These are phyloP conservation scores for Aspergillus amoenus DNA, from an alignment of 2,329 filamentous ascomycete genomes.

Conservation along the genomic window DNA sequence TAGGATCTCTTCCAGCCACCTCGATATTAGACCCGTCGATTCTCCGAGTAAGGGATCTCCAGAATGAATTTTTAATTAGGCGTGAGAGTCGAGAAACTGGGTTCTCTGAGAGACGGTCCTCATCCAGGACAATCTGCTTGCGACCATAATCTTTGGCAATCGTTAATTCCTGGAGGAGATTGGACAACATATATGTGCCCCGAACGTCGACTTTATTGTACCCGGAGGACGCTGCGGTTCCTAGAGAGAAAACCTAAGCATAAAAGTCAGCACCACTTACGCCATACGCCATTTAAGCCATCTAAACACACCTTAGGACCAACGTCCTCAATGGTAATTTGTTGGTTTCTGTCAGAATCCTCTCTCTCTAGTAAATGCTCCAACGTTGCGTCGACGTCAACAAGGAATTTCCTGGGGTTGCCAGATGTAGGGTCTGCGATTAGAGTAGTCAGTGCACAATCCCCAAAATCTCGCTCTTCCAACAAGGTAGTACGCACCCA, in stretches of 20 bases:
- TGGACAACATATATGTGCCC: conserved; percentile 96
- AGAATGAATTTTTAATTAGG: conserved; percentile 86
- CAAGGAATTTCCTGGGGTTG: conserved; percentile 74
- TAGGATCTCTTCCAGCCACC: conserved; percentile 82
- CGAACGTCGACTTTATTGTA: conserved; percentile 86
- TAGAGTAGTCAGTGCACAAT: conserved; percentile 14
- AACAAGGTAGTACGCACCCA: conserved; percentile 35
- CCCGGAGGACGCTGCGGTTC: conserved; percentile 81
- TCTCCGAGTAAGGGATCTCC: conserved; percentile 83
- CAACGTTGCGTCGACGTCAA: conserved; percentile 82
- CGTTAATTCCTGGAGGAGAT: conserved; percentile 90
- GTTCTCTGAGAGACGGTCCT: conserved; percentile 89
- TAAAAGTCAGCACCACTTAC: not conserved
- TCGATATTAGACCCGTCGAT: conserved; percentile 83
- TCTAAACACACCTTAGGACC: conserved; percentile 71
- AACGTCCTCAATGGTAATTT: conserved; percentile 95
- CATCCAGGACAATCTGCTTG: conserved; percentile 86
- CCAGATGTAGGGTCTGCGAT: conserved; percentile 68
- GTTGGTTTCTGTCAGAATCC: conserved; percentile 90
- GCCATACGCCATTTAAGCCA: not conserved
- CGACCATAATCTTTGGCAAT: conserved; percentile 88
- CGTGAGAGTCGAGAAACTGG: conserved; percentile 84
- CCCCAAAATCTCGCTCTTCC: not conserved
- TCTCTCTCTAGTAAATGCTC: conserved; percentile 78
- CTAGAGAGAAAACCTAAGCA: conserved; percentile 73